These are phyloP conservation scores for Xylaria multiplex DNA, from an alignment of 2,329 filamentous ascomycete genomes.

Conservation along the genomic window DNA sequence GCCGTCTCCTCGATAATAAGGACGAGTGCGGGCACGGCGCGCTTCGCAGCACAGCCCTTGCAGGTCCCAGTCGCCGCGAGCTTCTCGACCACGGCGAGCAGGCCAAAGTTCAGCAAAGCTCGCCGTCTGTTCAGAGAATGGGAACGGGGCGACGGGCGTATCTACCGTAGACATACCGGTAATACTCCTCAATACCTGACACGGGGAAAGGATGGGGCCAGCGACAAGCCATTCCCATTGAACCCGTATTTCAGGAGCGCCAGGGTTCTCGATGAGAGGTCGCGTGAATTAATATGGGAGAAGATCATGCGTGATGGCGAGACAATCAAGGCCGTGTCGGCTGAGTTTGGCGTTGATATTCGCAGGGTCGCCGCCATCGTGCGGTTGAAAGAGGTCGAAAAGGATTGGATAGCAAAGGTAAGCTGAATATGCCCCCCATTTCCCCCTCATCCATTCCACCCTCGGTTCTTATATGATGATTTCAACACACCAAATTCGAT, in stretches of 20 bases:
- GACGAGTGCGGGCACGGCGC: conserved; percentile 25
- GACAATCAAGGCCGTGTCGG: conserved; percentile 79
- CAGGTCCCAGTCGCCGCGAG: conserved; percentile 34
- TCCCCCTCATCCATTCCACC: conserved; percentile 1
- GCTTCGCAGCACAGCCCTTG: conserved; percentile 16
- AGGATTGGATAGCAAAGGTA: conserved; percentile 79
- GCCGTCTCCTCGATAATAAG: conserved; percentile 28
- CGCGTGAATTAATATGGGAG: conserved; percentile 78
- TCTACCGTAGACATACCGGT: conserved; percentile 26
- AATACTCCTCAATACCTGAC: conserved; percentile 40
- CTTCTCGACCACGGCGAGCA: conserved; percentile 47
- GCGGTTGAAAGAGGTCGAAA: conserved; percentile 85
- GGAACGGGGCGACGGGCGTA: conserved; percentile 33
- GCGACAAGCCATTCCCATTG: conserved; percentile 72
- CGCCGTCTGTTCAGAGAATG: conserved; percentile 43
- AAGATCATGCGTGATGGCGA: conserved; percentile 72
- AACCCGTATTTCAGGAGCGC: conserved; percentile 78
- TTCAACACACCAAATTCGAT: conserved; percentile 83
- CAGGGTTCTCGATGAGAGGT: conserved; percentile 76
- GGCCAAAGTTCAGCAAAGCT: conserved; percentile 38
- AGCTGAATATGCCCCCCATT: conserved; percentile 52
- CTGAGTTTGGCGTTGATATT: conserved; percentile 81
- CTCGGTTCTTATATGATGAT: conserved; percentile 61
- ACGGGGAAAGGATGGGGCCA: not conserved
- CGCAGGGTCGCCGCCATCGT: conserved; percentile 86